Evolutionary conservation across 345 rosid species (phyloP).

Genomic region (Rubroshorea leprosula): DNA sequence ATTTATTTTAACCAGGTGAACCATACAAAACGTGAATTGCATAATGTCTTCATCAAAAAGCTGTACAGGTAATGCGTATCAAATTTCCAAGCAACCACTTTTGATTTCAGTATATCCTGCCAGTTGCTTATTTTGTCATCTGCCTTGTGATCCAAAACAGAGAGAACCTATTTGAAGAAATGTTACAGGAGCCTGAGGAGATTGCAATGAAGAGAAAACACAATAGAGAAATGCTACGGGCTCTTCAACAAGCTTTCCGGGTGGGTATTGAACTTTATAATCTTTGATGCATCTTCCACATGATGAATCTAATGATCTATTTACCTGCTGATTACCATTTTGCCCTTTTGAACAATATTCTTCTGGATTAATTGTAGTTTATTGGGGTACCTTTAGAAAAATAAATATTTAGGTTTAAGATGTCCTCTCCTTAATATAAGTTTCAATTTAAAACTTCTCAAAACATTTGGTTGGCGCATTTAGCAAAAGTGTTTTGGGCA

Average conservation of each 20-base stretch:
- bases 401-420: too few relatives aligned
- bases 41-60: slow-evolving; percentile 86
- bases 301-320: too few relatives aligned
- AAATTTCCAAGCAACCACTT: background rate
- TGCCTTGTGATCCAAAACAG: slow-evolving; percentile 37
- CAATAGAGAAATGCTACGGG: slow-evolving; percentile 72
- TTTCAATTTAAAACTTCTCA: too few relatives aligned
- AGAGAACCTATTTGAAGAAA: slow-evolving; percentile 95
- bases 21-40: slow-evolving; percentile 94
- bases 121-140: slow-evolving; percentile 1
- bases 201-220: slow-evolving; percentile 78
- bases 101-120: background rate
- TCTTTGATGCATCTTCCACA: too few relatives aligned
- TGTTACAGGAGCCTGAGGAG: slow-evolving; percentile 97
- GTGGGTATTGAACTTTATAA: slow-evolving; percentile 43
- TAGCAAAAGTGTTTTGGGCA: too few relatives aligned
- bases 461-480: too few relatives aligned
- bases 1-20: slow-evolving; percentile 56
- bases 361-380: too few relatives aligned
- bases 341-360: too few relatives aligned
- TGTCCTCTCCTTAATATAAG: too few relatives aligned
- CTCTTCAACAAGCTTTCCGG: slow-evolving; percentile 91
- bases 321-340: too few relatives aligned
- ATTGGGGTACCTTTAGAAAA: too few relatives aligned
- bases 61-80: slow-evolving; percentile 68